Base-by-base conservation (phyloP, 2,329 filamentous ascomycete species). In the Clonostachys rosea region DNA sequence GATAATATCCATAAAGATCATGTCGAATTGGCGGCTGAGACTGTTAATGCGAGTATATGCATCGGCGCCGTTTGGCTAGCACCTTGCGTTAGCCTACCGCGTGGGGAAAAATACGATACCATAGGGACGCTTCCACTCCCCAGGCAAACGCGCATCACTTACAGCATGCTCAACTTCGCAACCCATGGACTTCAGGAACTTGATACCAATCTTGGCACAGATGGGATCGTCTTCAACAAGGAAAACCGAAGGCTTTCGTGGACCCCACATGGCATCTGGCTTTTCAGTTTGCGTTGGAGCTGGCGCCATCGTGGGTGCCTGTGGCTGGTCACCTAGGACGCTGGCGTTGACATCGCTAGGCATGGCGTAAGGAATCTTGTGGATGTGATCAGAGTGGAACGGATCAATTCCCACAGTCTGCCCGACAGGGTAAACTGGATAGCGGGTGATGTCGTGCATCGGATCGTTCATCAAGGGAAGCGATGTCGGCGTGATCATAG, bases 321-420 rank as follows among this genome's bases (percentile, higher is more conserved):
- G 67, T n/a, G 70, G 61, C 50, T 69, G 65, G 47, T 76, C 67
- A 16, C 66, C 62, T 43, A 70, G 62, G 55, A 59, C 52, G 30
- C 54, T 50, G 34, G 52, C 55, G 42, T 63, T 71, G 3, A 74
- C 69, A 44, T 76, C 74, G 49, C 87, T 89, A 4, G 87, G 76
- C 14, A 72, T 67, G 81, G 89, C 67, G 61, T 96, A 97, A 1
- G 91, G 90, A 47, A 96, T 95, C 62, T 95, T 96, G 69, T 92
- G 84, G 60, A 96, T 90, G 60, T 96, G 91, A 57, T 96, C 91
- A 56, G 89, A 87, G 61, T 92, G 91, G 77, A 95, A 94, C 2
- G 92, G 91, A 61, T 96, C 91, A 54, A 96, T 96, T 46, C 91
- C 91, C 54, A 95, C 89, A 1, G 86, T 94, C 54, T 91, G 84